A percentile compares a stretch with the other conserved stretches of the same genome.
These are phyloP conservation scores for Saccharomycopsis sp. DNA, from an alignment of 805 yeast genomes.

Conservation along the genomic window DNA sequence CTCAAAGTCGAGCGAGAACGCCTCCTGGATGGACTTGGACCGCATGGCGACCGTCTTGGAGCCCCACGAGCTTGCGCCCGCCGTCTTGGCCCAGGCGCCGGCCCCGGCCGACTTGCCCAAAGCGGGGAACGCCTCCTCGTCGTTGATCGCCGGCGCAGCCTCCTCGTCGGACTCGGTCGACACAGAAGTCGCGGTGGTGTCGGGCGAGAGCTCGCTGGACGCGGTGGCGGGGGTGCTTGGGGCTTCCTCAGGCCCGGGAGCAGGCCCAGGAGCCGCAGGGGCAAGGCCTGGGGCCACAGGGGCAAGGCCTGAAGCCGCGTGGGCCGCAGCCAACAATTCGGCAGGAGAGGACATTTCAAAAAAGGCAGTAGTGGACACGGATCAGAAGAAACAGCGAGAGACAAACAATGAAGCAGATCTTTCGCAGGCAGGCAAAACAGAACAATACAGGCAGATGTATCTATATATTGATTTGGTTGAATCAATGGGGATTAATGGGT, in stretches of 20 bases:
- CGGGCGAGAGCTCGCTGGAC: slow-evolving; percentile 32
- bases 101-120: slow-evolving; percentile 24
- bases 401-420: not conserved
- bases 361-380: not conserved
- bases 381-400: not conserved
- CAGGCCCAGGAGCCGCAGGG: slow-evolving; percentile 19
- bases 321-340: slow-evolving; percentile 33
- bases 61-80: slow-evolving; percentile 21
- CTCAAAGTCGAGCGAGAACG: slow-evolving; percentile 65
- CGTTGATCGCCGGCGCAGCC: slow-evolving; percentile 31
- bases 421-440: not conserved
- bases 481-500: not conserved
- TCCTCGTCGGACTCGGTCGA: slow-evolving; percentile 20
- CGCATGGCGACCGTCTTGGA: slow-evolving; percentile 40
- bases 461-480: not conserved
- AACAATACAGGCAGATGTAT: not conserved
- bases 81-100: slow-evolving; percentile 18
- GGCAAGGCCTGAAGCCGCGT: slow-evolving; percentile 23
- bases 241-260: slow-evolving; percentile 13
- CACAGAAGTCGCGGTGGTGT: slow-evolving; percentile 11
- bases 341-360: slow-evolving; percentile 34
- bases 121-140: slow-evolving; percentile 40
- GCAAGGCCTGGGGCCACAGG: slow-evolving; percentile 13
- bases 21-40: slow-evolving; percentile 64
- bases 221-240: slow-evolving; percentile 2